These are phyloP conservation scores for Ceratobasidium theobromae DNA, from an alignment of 1,284 basidiomycete species.

Conservation along the genomic window DNA sequence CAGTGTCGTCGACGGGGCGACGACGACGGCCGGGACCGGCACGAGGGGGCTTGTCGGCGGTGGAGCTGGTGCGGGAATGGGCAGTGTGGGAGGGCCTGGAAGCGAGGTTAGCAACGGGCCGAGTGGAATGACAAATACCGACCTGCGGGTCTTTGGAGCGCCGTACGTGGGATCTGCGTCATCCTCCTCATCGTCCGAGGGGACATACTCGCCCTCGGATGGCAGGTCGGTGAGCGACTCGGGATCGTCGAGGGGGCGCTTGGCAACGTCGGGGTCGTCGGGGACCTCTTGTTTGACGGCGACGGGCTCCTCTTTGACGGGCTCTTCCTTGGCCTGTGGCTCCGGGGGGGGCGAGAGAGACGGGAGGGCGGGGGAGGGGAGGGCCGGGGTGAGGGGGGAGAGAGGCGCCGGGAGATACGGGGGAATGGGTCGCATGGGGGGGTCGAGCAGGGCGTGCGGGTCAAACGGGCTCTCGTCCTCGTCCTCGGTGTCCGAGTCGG, in stretches of 20 bases:
- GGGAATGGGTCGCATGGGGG: constrained; percentile 17
- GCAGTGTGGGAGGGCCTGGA: background rate
- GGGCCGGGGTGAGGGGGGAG: constrained; percentile 22
- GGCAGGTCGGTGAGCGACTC: background rate
- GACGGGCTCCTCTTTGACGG: too few relatives aligned
- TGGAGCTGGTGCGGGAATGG: constrained; percentile 13
- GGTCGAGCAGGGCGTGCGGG: constrained; percentile 10
- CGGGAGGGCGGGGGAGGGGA: constrained; percentile 4
- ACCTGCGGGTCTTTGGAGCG: constrained; percentile 22
- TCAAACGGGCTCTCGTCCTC: constrained; percentile 6
- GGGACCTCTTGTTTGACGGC: constrained; percentile 17
- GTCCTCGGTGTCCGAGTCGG: constrained; percentile 32
- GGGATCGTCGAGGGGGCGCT: background rate
- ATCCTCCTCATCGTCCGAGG: constrained; percentile 29
- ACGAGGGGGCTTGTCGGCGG: constrained; percentile 22
- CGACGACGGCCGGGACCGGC: constrained; percentile 2
- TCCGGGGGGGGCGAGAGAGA: background rate
- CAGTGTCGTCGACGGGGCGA: constrained; percentile 24
- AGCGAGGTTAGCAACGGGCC: background rate
- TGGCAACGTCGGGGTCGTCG: constrained; percentile 1
- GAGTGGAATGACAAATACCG: background rate
- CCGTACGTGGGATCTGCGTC: constrained; percentile 30
- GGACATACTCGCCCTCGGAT: constrained; percentile 27
- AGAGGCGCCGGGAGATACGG: constrained; percentile 10
- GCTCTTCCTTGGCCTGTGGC: too few relatives aligned